These are phyloP conservation scores for Heimioporus sp. DNA, from an alignment of 768 basidiomycete genomes.

Conservation along the genomic window DNA sequence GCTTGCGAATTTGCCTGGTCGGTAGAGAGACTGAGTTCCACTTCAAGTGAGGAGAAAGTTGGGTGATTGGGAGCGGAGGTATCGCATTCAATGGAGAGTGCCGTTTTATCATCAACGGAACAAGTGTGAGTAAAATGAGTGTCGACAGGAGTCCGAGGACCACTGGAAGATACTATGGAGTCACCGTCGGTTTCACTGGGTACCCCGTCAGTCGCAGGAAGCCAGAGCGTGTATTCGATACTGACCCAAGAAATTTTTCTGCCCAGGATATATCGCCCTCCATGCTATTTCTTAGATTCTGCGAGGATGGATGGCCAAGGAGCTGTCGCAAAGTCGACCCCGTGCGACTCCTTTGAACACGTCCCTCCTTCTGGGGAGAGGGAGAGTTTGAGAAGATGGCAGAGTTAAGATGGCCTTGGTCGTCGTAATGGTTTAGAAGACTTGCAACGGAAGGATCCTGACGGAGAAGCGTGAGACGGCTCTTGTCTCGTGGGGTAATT, in stretches of 20 bases:
- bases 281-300: slow-evolving; percentile 28
- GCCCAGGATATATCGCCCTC: slow-evolving; percentile 88
- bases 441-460: slow-evolving; percentile 80
- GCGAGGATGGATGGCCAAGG: slow-evolving; percentile 51
- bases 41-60: slow-evolving; percentile 71
- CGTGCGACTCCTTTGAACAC: slow-evolving; percentile 54
- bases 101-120: slow-evolving; percentile 35
- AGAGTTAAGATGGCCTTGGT: slow-evolving; percentile 60
- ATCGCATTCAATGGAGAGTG: slow-evolving; percentile 48
- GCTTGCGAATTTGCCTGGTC: slow-evolving; percentile 33
- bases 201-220: slow-evolving; percentile 8
- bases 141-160: slow-evolving; percentile 49
- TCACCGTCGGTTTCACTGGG: slow-evolving; percentile 45
- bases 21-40: slow-evolving; percentile 58
- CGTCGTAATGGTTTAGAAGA: slow-evolving; percentile 70
- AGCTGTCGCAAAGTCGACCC: slow-evolving; percentile 76
- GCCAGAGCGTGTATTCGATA: neutral
- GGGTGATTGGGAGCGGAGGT: slow-evolving; percentile 34
- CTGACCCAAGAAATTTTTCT: slow-evolving; percentile 69
- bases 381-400: slow-evolving; percentile 65
- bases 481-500: slow-evolving; percentile 45
- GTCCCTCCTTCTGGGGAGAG: slow-evolving; percentile 35
- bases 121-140: slow-evolving; percentile 38
- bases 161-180: slow-evolving; percentile 48
- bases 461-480: slow-evolving; percentile 56